These are phyloP conservation scores for Bryoerythrophyllum caledonicum DNA, from an alignment of 225 moss, liverwort and hornwort genomes.

Conservation along the genomic window DNA sequence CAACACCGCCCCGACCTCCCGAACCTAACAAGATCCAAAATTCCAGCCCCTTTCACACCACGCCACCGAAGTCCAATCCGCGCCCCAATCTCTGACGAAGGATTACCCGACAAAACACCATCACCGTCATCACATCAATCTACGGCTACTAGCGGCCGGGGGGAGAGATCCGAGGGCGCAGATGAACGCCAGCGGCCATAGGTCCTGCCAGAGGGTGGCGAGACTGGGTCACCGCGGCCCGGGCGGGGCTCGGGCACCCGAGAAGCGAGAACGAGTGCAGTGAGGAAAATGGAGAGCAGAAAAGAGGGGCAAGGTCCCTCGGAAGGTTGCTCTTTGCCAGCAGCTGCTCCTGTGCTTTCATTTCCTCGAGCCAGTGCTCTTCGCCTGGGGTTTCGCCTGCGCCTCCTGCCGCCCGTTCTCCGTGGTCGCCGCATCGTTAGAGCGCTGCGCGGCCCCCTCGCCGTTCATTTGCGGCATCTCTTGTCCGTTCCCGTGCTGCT, in stretches of 20 bases:
- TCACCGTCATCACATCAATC: too few relatives aligned
- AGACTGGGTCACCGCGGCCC: background rate
- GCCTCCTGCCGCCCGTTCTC: background rate
- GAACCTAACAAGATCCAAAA: too few relatives aligned
- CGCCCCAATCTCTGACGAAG: too few relatives aligned
- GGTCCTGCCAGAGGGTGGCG: background rate
- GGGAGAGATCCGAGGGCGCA: too few relatives aligned
- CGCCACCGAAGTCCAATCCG: too few relatives aligned
- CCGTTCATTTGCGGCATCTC: too few relatives aligned
- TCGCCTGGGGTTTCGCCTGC: constrained; percentile 19
- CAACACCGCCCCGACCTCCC: too few relatives aligned
- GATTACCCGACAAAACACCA: too few relatives aligned
- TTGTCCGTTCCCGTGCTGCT: background rate
- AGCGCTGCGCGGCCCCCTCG: too few relatives aligned
- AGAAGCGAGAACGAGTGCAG: background rate
- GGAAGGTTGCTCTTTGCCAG: background rate
- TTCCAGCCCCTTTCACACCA: too few relatives aligned
- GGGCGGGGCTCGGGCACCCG: background rate
- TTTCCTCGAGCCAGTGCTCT: background rate
- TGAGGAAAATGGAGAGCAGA: background rate
- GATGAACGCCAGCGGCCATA: too few relatives aligned
- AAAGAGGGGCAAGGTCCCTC: background rate
- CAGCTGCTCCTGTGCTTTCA: constrained; percentile 1
- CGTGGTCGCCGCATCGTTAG: background rate
- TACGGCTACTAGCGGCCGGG: too few relatives aligned